Evolutionary conservation across 2,329 filamentous ascomycete genomes (phyloP).

Genomic region (Talaromyces sp.): DNA sequence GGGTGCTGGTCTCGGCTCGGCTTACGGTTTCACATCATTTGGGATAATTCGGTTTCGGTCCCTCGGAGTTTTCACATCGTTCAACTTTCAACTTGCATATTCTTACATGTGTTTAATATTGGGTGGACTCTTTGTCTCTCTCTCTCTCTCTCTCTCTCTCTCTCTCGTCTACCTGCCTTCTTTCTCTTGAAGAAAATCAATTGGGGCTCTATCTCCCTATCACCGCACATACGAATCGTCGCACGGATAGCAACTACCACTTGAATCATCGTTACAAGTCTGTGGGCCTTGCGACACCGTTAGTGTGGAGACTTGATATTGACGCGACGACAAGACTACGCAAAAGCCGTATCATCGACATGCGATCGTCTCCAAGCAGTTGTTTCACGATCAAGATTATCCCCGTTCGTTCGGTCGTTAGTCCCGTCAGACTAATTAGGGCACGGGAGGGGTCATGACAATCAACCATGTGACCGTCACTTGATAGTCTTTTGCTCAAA

Average conservation of each 20-base stretch:
- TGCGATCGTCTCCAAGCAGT: not conserved
- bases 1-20: conserved; percentile 6
- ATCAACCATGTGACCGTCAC: conserved; percentile 7
- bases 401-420: not conserved
- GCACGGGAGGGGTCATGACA: conserved; percentile 6
- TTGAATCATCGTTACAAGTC: not conserved
- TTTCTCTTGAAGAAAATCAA: not conserved
- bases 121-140: not conserved
- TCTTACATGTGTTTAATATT: not conserved
- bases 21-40: conserved; percentile 2
- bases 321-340: not conserved
- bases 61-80: not conserved
- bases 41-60: not conserved
- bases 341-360: not conserved
- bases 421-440: not conserved
- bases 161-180: not conserved
- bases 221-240: not conserved
- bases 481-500: too few relatives aligned
- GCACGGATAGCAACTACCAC: not conserved
- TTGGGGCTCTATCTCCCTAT: not conserved
- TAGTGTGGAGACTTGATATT: not conserved
- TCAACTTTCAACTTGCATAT: not conserved
- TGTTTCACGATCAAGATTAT: not conserved
- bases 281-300: not conserved
- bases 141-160: too few relatives aligned